Conservation (phyloP, 2,329 filamentous ascomycete genomes). For the Delphinella strobiligena region DNA sequence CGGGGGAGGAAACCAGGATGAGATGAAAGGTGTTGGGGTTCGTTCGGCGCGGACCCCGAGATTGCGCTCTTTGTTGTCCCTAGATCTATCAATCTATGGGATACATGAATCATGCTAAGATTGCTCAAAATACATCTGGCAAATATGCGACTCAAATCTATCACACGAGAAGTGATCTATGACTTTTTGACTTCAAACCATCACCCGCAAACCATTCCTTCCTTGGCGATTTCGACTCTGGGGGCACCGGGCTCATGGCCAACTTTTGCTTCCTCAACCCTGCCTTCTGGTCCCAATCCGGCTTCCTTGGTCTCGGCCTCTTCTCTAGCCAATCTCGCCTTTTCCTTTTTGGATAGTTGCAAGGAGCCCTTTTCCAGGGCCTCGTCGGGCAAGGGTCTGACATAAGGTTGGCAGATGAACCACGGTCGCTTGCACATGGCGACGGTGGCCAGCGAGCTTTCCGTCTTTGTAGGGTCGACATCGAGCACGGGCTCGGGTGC, state of each 20-base stretch:
- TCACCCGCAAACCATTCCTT: conserved; percentile 11
- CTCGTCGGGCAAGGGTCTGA: conserved; percentile 77
- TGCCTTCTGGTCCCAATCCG: conserved; percentile 17
- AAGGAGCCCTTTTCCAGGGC: conserved; percentile 73
- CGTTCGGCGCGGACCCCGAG: too few species aligned
- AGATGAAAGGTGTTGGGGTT: too few species aligned
- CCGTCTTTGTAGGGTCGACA: conserved; percentile 11
- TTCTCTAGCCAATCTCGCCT: conserved; percentile 24
- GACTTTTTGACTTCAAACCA: too few species aligned
- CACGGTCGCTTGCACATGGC: conserved; percentile 67
- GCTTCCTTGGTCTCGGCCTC: conserved; percentile 20
- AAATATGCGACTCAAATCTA: too few species aligned
- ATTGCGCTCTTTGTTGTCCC: too few species aligned
- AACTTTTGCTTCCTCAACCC: conserved; percentile 14
- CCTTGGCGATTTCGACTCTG: conserved; percentile 12
- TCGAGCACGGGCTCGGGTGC: conserved; percentile 14
- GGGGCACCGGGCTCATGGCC: conserved; percentile 9
- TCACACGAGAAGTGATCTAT: too few species aligned
- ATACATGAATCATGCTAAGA: too few species aligned
- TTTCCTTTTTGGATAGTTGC: conserved; percentile 57
- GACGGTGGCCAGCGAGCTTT: conserved; percentile 47
- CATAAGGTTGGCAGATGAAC: conserved; percentile 83
- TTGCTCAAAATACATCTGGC: too few species aligned
- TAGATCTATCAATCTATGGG: too few species aligned
- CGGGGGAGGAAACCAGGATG: too few species aligned